Evolutionary conservation across 176 grass and related monocot genomes (phyloP).

Genomic region (Miscanthus lutarioriparius): DNA sequence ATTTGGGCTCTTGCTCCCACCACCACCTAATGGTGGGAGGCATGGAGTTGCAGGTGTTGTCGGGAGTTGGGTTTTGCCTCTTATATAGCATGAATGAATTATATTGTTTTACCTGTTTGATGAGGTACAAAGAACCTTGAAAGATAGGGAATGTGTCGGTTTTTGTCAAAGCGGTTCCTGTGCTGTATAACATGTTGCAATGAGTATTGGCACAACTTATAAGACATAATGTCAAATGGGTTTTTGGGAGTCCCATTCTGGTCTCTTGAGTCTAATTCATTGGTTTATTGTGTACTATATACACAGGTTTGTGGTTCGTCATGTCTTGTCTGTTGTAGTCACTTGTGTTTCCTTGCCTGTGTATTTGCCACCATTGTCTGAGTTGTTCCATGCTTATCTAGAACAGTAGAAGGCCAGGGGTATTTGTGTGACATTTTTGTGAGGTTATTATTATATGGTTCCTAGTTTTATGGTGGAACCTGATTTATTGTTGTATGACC

Average conservation of each 20-base stretch:
- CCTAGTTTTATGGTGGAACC: constrained; percentile 34
- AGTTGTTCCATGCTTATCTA: background rate
- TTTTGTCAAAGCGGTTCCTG: constrained; percentile 40
- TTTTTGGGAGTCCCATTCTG: constrained; percentile 46
- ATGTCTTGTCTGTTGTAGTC: background rate
- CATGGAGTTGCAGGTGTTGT: constrained; percentile 46
- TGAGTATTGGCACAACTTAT: constrained; percentile 48
- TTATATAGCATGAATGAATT: constrained; percentile 57
- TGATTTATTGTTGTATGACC: background rate
- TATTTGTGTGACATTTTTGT: background rate
- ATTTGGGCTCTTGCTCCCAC: constrained; percentile 37
- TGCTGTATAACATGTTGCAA: constrained; percentile 53
- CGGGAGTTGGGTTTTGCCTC: constrained; percentile 54
- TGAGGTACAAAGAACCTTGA: constrained; percentile 56
- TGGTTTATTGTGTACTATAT: constrained; percentile 32
- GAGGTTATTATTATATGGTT: background rate
- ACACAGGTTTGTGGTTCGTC: background rate
- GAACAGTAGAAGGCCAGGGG: background rate
- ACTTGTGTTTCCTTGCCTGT: background rate
- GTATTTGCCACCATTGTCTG: background rate
- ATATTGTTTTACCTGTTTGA: constrained; percentile 46
- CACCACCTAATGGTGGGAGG: constrained; percentile 28
- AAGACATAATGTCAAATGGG: constrained; percentile 50
- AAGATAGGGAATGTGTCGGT: constrained; percentile 44
- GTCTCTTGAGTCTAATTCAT: constrained; percentile 40